A percentile compares a stretch with the other conserved stretches of the same genome.
phyloP scores from a whole-genome alignment of 352 stramenopile species.

The Phytophthora hybrid region DNA sequence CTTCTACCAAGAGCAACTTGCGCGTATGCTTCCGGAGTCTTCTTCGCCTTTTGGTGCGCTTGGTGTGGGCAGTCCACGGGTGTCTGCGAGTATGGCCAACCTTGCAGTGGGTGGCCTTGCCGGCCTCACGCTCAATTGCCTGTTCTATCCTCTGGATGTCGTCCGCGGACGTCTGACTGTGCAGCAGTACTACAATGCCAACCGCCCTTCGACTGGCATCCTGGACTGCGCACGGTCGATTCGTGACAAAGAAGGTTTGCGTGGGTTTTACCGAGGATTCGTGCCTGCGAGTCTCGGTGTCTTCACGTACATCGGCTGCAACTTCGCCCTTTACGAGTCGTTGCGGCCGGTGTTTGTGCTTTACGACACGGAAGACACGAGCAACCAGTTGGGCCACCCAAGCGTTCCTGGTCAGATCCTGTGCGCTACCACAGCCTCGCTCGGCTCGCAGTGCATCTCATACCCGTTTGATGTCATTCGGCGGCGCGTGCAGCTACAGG shows the following conservation, averaged over 20 bases:
- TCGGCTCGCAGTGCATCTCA: constrained; percentile 76
- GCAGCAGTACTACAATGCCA: constrained; percentile 67
- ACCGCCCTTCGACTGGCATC: constrained; percentile 61
- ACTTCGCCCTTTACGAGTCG: constrained; percentile 87
- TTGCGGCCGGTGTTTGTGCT: constrained; percentile 82
- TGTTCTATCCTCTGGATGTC: constrained; percentile 85
- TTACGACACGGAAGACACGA: constrained; percentile 70
- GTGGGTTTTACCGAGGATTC: constrained; percentile 84
- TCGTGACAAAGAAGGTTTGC: constrained; percentile 51
- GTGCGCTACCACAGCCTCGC: constrained; percentile 71
- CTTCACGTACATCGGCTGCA: constrained; percentile 87
- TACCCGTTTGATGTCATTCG: constrained; percentile 88
- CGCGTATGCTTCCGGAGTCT: constrained; percentile 27
- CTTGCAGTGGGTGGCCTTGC: constrained; percentile 70
- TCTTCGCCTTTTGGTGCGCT: constrained; percentile 23
- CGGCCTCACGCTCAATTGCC: constrained; percentile 71
- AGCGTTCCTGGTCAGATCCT: constrained; percentile 83
- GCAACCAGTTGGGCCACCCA: constrained; percentile 65
- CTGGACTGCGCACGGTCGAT: constrained; percentile 66
- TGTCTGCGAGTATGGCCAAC: constrained; percentile 60
- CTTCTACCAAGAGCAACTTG: constrained; percentile 68
- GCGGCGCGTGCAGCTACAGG: constrained; percentile 81
- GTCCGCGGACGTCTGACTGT: constrained; percentile 76
- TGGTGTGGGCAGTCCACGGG: constrained; percentile 22
- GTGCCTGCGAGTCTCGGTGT: constrained; percentile 71